Conservation (phyloP, 169 alveolate species). For the Cryptosporidium sp. region DNA sequence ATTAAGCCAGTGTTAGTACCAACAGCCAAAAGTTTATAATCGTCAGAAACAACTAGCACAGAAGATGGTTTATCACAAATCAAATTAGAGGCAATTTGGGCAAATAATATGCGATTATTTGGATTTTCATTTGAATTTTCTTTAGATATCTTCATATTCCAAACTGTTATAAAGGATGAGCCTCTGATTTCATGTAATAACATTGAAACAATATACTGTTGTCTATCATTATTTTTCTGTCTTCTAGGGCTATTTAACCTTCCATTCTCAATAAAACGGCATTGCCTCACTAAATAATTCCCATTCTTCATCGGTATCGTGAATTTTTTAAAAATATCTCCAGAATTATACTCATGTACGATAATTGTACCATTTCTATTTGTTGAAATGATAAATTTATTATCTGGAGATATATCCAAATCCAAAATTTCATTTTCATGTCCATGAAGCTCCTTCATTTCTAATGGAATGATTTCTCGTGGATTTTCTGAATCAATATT, state of each 20-base stretch:
- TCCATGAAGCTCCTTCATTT: conserved; percentile 38
- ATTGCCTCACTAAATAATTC: conserved; percentile 52
- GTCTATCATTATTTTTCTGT: conserved; percentile 13
- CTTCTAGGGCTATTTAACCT: conserved; percentile 34
- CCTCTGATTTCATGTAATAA: conserved; percentile 67
- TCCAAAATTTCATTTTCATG: conserved; percentile 67
- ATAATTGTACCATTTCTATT: conserved; percentile 58
- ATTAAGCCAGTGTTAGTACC: conserved; percentile 63
- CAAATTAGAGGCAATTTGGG: conserved; percentile 26
- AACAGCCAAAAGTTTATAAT: conserved; percentile 27
- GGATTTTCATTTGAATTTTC: conserved; percentile 7
- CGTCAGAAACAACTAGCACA: conserved; percentile 6
- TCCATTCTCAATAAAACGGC: conserved; percentile 61
- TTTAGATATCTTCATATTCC: conserved; percentile 59
- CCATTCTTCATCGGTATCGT: conserved; percentile 65
- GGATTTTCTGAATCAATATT: not conserved
- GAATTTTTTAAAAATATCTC: conserved; percentile 48
- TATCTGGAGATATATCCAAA: conserved; percentile 49
- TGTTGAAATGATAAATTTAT: conserved; percentile 35
- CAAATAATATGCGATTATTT: conserved; percentile 5
- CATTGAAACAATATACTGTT: conserved; percentile 56
- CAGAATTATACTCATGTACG: conserved; percentile 44
- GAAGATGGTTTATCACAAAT: conserved; percentile 73
- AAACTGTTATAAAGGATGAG: conserved; percentile 35
- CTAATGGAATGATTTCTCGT: conserved; percentile 16